A percentile compares a stretch with the other conserved stretches of the same genome.
These are phyloP conservation scores for Cunninghamia lanceolata DNA, from an alignment of 75 land plant genomes.

Conservation along the genomic window DNA sequence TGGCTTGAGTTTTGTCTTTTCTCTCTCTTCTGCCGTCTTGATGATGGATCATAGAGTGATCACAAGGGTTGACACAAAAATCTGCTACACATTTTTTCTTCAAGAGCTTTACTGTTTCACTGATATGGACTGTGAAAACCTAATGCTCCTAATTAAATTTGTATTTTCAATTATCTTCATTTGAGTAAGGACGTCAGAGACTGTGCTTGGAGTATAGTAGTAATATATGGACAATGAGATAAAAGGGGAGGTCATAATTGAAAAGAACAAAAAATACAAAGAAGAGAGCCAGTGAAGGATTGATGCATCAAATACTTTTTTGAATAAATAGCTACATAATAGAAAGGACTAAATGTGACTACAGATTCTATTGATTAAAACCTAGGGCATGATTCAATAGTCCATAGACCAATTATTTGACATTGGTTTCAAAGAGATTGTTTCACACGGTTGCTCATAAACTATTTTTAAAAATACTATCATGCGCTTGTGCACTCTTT, in stretches of 20 bases:
- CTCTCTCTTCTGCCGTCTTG: no score
- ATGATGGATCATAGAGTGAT: no score
- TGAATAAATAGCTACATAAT: not conserved
- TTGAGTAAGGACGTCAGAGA: not conserved
- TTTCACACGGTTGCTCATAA: no score
- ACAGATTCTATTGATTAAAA: not conserved
- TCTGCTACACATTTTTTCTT: no score
- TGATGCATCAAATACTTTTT: not conserved
- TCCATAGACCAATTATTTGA: not conserved
- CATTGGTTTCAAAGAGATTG: not conserved
- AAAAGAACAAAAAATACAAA: not conserved
- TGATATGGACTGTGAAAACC: no score
- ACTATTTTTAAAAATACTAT: no score
- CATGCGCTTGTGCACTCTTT: no score
- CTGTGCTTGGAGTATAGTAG: not conserved
- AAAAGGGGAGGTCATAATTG: not conserved
- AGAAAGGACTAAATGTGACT: not conserved
- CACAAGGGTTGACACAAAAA: no score
- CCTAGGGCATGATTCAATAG: no score
- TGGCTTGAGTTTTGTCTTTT: no score
- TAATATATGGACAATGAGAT: not conserved
- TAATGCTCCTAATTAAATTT: no score
- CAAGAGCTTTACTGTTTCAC: no score
- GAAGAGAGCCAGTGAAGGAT: not conserved
- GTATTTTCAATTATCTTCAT: not conserved